Base-by-base conservation (phyloP, 108 stramenopile genomes). In the Phaeodactylum tricornutum region DNA sequence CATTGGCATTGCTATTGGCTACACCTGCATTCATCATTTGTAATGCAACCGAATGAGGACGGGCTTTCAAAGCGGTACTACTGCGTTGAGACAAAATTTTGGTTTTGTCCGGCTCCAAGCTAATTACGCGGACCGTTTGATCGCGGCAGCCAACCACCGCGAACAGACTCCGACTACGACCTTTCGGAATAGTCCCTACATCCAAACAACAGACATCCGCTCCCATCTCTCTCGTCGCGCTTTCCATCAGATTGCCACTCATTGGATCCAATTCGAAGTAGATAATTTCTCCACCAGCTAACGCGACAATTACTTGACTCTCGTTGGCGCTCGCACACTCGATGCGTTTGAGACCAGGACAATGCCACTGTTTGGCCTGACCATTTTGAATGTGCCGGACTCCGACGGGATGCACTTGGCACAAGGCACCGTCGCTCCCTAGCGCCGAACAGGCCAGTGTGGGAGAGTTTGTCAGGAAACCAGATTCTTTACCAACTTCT, bases 251-350 rank as follows among this genome's bases (percentile, higher is more conserved):
- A 33, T 80, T 76, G 11, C 87, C 83, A 37, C 71, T 70, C 39
- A 77, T 43, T 8, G 74, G 77, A 62, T 99, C 95, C 30, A 97
- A 64, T 69, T 97, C 93, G 53, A 99, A 99, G 64, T 96, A 97
- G 34, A 88, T 87, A 21, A 99, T 49, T 44, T 92, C 90, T 16
- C 96, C 94, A 24, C 94, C 95, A 20, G 84, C 93, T 30, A 97
- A 65, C 4, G 90, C 92, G 50, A 97, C 67, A 32, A 92, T 50
- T 36, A 95, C 88, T 61, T 99, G 98, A 14, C 82, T 74, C 50
- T 75, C 77, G 57, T 97, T 97, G 5, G 84, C 77, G 14, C 80
- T 73, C 2, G 96, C 96, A 31, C 73, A 82, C 62, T 92, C 92
- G 57, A 99, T 86, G 42, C 66, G 59, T 41, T 95, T 93, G 29